These are phyloP conservation scores for Chalciporus chontae DNA, from an alignment of 768 basidiomycete genomes.

Conservation along the genomic window DNA sequence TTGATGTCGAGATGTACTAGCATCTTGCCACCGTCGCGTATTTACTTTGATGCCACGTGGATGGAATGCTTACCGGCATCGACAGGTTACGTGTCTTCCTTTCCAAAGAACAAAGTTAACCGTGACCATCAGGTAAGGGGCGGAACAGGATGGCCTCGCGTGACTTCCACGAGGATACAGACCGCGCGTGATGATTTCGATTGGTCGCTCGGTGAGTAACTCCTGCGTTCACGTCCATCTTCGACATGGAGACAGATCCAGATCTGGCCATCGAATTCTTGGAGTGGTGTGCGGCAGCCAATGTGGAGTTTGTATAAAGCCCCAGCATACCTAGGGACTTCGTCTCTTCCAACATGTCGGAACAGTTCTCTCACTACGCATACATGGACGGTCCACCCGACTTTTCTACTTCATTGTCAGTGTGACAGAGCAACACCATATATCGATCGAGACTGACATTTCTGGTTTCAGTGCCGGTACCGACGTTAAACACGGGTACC, in stretches of 20 bases:
- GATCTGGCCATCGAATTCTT: slow-evolving; percentile 5
- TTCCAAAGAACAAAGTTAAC: not conserved
- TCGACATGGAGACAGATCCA: not conserved
- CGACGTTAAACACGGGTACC: not conserved
- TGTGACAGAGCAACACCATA: not conserved
- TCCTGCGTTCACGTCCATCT: not conserved
- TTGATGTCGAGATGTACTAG: too few species aligned
- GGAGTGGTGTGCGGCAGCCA: slow-evolving; percentile 13
- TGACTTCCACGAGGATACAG: slow-evolving; percentile 15
- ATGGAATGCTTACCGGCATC: not conserved
- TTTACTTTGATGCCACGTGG: not conserved
- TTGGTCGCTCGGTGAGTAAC: not conserved
- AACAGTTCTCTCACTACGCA: not conserved
- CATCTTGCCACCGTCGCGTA: not conserved
- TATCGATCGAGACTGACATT: slow-evolving; percentile 7
- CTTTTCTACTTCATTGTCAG: slow-evolving; percentile 8
- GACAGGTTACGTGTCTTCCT: not conserved
- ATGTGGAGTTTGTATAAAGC: not conserved
- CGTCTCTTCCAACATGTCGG: slow-evolving; percentile 7
- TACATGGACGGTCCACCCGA: not conserved
- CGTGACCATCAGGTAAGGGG: not conserved
- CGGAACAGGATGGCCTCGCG: slow-evolving; percentile 17
- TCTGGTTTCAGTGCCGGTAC: slow-evolving; percentile 4
- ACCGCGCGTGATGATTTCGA: not conserved
- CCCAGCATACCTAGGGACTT: not conserved